Percentiles rank a stretch among this genome's conserved stretches.
Evolutionary conservation across 352 stramenopile species (phyloP).

Genomic region (Phytophthora kernoviae): DNA sequence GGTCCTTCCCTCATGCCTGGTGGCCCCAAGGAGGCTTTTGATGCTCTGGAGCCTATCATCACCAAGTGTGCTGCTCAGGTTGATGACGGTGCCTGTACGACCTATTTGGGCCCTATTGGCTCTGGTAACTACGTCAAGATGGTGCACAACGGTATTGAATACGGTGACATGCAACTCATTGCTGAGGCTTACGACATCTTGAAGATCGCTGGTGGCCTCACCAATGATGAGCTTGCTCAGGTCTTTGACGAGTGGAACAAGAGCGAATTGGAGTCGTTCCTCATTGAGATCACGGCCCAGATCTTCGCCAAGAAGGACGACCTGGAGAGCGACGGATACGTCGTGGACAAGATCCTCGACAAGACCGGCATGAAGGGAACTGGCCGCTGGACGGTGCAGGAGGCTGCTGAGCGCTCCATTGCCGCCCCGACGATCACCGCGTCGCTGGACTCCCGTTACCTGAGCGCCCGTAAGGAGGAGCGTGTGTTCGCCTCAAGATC

Average conservation of each 20-base stretch:
- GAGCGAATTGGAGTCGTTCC: conserved; percentile 95
- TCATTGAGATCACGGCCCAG: conserved; percentile 99
- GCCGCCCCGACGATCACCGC: conserved; percentile 97
- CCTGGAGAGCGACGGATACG: conserved; percentile 80
- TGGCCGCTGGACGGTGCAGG: conserved; percentile 96
- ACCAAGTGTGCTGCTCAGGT: conserved; percentile 97
- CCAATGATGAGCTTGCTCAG: conserved; percentile 90
- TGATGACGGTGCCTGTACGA: conserved; percentile 94
- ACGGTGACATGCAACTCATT: conserved; percentile 99
- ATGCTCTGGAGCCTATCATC: conserved; percentile 97
- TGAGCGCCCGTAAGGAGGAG: conserved; percentile 96
- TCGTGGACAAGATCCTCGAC: conserved; percentile 98
- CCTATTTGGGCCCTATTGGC: conserved; percentile 96
- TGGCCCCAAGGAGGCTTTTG: conserved; percentile 95
- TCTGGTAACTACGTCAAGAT: conserved; percentile 99
- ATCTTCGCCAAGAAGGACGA: conserved; percentile 99
- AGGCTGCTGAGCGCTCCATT: conserved; percentile 95
- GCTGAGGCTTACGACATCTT: conserved; percentile 98
- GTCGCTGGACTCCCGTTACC: conserved; percentile 96
- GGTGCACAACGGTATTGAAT: conserved; percentile 99
- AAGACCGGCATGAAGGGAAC: conserved; percentile 99
- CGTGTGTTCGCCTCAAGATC: conserved; percentile 92
- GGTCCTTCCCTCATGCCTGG: conserved; percentile 99
- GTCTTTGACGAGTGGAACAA: conserved; percentile 99
- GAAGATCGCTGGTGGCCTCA: conserved; percentile 91